Conservation (phyloP, 2,329 filamentous ascomycete species). For the Diplodia intermedia region DNA sequence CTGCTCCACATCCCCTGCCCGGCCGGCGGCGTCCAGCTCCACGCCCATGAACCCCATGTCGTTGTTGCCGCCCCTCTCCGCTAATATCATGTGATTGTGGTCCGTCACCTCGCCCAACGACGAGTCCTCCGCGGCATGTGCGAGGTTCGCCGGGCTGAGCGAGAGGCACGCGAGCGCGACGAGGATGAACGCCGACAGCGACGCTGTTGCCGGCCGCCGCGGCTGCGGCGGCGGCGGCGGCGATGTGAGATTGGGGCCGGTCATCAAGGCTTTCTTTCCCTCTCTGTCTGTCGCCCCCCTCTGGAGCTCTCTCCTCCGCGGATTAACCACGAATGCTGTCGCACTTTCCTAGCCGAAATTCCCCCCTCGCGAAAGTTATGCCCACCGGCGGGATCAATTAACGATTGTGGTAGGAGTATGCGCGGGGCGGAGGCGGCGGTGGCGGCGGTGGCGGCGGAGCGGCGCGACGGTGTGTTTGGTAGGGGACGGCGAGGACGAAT, state of each 20-base stretch:
- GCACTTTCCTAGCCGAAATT: no score
- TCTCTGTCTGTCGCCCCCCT: no score
- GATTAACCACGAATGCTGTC: no score
- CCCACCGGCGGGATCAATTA: no score
- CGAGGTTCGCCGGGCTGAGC: slow-evolving; percentile 57
- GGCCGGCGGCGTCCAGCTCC: slow-evolving; percentile 53
- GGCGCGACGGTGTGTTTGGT: no score
- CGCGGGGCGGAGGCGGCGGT: no score
- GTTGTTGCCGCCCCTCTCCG: slow-evolving; percentile 56
- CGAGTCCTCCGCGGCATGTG: slow-evolving; percentile 66
- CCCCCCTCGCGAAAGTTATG: no score
- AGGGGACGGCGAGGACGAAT: no score
- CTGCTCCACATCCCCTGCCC: slow-evolving; percentile 47
- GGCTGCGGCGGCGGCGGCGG: slow-evolving; percentile 74
- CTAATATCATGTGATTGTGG: slow-evolving; percentile 59
- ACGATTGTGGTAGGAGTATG: no score
- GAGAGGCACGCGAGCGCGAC: slow-evolving; percentile 67
- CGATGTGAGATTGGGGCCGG: slow-evolving; percentile 62
- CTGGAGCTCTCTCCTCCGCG: no score
- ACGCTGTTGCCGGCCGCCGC: slow-evolving; percentile 67
- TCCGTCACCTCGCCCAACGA: slow-evolving; percentile 51
- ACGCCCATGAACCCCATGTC: slow-evolving; percentile 54
- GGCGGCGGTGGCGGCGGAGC: no score
- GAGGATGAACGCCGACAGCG: slow-evolving; percentile 66
- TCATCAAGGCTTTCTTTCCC: not conserved